A percentile compares a stretch with the other conserved stretches of the same genome.
Evolutionary conservation across 768 basidiomycete species (phyloP).

Genomic region (Kwoniella heveanensis): DNA sequence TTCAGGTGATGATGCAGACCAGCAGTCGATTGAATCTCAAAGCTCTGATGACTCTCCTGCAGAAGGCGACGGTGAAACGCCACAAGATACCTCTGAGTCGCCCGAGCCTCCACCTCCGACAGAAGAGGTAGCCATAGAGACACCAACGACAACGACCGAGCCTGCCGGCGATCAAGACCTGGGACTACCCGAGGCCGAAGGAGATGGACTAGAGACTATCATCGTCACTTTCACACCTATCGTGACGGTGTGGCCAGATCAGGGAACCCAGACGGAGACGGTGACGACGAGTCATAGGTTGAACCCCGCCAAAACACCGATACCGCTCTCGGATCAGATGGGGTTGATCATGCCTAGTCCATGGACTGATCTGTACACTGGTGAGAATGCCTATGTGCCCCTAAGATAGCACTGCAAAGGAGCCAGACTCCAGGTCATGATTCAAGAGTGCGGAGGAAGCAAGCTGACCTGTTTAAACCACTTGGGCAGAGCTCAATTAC

Average conservation of each 20-base stretch:
- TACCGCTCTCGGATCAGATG: constrained; percentile 41
- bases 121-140: neutral
- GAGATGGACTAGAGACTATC: constrained; percentile 3
- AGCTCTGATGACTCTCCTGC: neutral
- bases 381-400: constrained; percentile 27
- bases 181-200: neutral
- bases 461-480: neutral
- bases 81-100: neutral
- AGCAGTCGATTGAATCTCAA: neutral
- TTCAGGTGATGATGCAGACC: neutral
- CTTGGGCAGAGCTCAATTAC: constrained; percentile 41
- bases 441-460: no score
- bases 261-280: constrained; percentile 8
- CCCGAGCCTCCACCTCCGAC: neutral
- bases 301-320: constrained; percentile 26
- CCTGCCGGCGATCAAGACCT: neutral
- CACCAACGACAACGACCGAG: neutral
- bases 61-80: constrained; percentile 3
- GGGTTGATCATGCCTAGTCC: constrained; percentile 56
- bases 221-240: constrained; percentile 15
- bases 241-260: constrained; percentile 13
- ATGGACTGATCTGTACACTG: constrained; percentile 37
- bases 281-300: constrained; percentile 14
- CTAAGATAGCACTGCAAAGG: no score
- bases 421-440: no score